Percentiles rank a stretch among this genome's conserved stretches.
Evolutionary conservation across 129 eudicot genomes (phyloP).

Genomic region (Artemisia tridentata): DNA sequence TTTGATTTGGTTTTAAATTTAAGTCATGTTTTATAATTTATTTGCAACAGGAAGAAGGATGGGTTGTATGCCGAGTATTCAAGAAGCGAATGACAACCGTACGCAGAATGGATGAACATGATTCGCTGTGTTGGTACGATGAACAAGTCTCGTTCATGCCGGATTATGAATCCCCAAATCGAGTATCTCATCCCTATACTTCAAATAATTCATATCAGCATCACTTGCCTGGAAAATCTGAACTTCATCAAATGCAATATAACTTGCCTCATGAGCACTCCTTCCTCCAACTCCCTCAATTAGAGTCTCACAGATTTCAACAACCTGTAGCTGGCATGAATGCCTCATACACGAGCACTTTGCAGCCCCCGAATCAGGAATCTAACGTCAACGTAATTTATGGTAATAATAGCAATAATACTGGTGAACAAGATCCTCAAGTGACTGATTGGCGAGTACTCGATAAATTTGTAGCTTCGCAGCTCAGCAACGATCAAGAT

Average conservation of each 20-base stretch:
- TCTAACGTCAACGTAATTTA: constrained; percentile 31
- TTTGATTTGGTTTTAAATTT: neutral
- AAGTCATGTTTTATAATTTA: neutral
- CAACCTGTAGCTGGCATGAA: constrained; percentile 26
- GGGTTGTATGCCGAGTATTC: constrained; percentile 56
- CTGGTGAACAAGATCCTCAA: constrained; percentile 32
- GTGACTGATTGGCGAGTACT: constrained; percentile 53
- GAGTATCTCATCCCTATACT: constrained; percentile 31
- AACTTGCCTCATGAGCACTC: constrained; percentile 43
- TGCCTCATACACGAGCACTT: constrained; percentile 20
- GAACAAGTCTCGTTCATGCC: constrained; percentile 55
- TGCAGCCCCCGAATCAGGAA: constrained; percentile 24
- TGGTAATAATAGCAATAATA: constrained; percentile 6
- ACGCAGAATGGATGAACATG: constrained; percentile 43
- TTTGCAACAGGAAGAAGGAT: constrained; percentile 50
- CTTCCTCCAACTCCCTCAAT: constrained; percentile 48
- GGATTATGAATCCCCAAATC: constrained; percentile 42
- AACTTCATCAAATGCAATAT: constrained; percentile 40
- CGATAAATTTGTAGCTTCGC: constrained; percentile 53
- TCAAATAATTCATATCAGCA: constrained; percentile 33
- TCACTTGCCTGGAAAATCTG: constrained; percentile 30
- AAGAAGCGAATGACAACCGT: constrained; percentile 42
- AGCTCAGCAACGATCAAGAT: constrained; percentile 44
- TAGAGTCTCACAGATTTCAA: constrained; percentile 43
- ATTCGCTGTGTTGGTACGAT: constrained; percentile 42